Percentiles rank a stretch among this genome's conserved stretches.
Evolutionary conservation across 805 yeast genomes (phyloP).

Genomic region (Saturnispora kantuleensis): DNA sequence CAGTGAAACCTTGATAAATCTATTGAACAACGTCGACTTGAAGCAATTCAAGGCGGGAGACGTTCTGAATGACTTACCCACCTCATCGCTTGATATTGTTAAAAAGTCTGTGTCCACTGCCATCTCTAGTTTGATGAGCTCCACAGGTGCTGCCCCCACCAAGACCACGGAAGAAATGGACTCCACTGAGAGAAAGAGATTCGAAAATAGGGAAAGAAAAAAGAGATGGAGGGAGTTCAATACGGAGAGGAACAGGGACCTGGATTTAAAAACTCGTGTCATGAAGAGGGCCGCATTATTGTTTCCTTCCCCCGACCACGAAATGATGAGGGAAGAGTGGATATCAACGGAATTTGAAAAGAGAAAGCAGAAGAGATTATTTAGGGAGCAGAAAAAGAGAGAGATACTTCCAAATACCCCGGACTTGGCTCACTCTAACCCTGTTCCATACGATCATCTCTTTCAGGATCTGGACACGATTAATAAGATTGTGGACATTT

Average conservation of each 20-base stretch:
- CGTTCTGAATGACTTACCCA: constrained; percentile 6
- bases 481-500: constrained; percentile 11
- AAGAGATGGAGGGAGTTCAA: constrained; percentile 79
- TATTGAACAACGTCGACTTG: constrained; percentile 10
- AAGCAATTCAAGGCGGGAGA: constrained; percentile 1
- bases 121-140: constrained; percentile 8
- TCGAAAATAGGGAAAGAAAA: constrained; percentile 68
- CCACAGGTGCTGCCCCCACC: neutral
- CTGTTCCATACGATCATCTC: constrained; percentile 4
- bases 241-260: constrained; percentile 72
- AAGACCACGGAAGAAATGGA: constrained; percentile 19
- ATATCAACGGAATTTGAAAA: constrained; percentile 60
- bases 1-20: constrained; percentile 5
- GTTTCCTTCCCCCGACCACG: constrained; percentile 53
- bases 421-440: constrained; percentile 8
- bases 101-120: constrained; percentile 11
- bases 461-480: constrained; percentile 8
- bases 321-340: constrained; percentile 53
- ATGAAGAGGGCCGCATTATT: constrained; percentile 57
- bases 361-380: constrained; percentile 51
- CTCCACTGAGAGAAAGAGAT: constrained; percentile 46
- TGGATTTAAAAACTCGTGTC: constrained; percentile 74
- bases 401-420: constrained; percentile 6
- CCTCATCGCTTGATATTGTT: constrained; percentile 8
- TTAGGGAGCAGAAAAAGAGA: constrained; percentile 31